phyloP scores from a whole-genome alignment of 495 filamentous ascomycete genomes.

The Penicillium daleae region DNA sequence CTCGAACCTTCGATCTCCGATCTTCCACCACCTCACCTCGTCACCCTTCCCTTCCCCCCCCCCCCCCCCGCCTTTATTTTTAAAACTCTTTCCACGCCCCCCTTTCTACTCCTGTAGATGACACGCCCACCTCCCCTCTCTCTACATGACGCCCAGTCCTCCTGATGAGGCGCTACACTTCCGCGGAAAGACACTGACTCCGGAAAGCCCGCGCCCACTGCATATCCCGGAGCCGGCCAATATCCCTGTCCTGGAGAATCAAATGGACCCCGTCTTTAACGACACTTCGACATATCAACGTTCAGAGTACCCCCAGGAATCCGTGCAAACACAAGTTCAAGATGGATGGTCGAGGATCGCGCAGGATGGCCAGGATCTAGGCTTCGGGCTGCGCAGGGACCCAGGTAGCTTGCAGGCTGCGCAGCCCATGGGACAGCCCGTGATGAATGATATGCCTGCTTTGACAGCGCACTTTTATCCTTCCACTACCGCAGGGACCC shows the following conservation, averaged over 20 bases:
- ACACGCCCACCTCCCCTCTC: constrained; percentile 38
- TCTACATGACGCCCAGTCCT: constrained; percentile 66
- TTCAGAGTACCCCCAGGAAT: constrained; percentile 22
- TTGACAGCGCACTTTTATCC: constrained; percentile 32
- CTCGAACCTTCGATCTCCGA: not conserved
- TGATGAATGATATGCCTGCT: constrained; percentile 30
- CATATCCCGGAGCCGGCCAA: constrained; percentile 71
- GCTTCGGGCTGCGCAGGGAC: constrained; percentile 21
- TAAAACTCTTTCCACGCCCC: constrained; percentile 15
- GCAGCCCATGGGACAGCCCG: constrained; percentile 19
- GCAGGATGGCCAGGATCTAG: constrained; percentile 28
- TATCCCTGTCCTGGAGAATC: constrained; percentile 71
- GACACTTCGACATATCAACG: constrained; percentile 61
- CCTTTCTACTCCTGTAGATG: constrained; percentile 42
- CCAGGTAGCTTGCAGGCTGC: constrained; percentile 29
- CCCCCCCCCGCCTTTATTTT: constrained; percentile 5
- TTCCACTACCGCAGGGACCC: constrained; percentile 32
- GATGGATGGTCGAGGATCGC: constrained; percentile 25
- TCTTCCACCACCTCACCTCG: not conserved
- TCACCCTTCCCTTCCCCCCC: constrained; percentile 4
- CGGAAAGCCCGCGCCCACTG: constrained; percentile 71
- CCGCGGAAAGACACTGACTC: constrained; percentile 69
- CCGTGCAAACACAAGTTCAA: constrained; percentile 19
- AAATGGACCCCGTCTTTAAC: constrained; percentile 74
- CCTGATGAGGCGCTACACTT: constrained; percentile 67